Conservation (phyloP, 2,329 filamentous ascomycete species). For the Didymella pomorum region DNA sequence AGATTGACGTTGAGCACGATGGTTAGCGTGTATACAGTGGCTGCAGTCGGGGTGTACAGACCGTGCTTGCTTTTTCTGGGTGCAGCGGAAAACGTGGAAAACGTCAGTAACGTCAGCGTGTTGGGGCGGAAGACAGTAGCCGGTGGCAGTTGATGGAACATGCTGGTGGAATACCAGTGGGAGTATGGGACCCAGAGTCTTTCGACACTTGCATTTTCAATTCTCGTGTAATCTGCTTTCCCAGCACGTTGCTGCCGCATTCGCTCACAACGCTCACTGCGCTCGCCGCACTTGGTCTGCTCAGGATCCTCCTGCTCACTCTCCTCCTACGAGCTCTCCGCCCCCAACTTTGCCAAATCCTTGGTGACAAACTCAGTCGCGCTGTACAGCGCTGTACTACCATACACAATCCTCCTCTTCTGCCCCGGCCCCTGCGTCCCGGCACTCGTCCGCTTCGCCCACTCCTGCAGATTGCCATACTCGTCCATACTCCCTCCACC, state of each 20-base stretch:
- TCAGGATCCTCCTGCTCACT: too few species aligned
- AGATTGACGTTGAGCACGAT: background rate
- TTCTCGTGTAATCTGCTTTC: background rate
- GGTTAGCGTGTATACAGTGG: too few species aligned
- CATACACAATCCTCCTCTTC: conserved; percentile 87
- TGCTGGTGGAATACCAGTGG: too few species aligned
- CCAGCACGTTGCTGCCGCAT: background rate
- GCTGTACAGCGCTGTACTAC: conserved; percentile 80
- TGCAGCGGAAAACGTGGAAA: conserved; percentile 8
- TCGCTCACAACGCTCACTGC: background rate
- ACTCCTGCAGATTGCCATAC: conserved; percentile 96
- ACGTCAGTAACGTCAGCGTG: background rate
- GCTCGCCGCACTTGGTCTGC: conserved; percentile 8
- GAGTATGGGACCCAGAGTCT: background rate
- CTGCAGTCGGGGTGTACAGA: background rate
- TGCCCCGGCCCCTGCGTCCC: conserved; percentile 62
- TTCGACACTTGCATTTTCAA: conserved; percentile 8
- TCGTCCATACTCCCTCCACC: conserved; percentile 99
- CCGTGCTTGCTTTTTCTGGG: background rate
- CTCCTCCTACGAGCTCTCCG: conserved; percentile 52
- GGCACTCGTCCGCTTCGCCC: conserved; percentile 80
- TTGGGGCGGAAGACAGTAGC: too few species aligned
- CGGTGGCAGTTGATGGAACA: background rate
- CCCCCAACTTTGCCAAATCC: conserved; percentile 65
- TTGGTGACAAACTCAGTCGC: conserved; percentile 67